These are phyloP conservation scores for Clonostachys rhizophaga DNA, from an alignment of 2,329 filamentous ascomycete genomes.

Conservation along the genomic window DNA sequence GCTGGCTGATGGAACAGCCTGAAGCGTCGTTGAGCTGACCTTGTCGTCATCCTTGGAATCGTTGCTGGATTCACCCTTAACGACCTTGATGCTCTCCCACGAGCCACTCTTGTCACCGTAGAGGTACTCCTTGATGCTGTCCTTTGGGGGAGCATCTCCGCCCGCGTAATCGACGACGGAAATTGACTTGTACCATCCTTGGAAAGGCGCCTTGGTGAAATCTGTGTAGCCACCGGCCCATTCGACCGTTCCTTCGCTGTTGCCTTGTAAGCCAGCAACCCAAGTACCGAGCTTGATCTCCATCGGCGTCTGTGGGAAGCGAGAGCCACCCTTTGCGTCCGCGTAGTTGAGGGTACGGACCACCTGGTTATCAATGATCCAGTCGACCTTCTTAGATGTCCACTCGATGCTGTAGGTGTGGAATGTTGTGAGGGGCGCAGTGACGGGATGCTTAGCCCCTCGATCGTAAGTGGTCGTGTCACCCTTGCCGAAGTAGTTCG, in stretches of 20 bases:
- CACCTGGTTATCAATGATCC: conserved; percentile 57
- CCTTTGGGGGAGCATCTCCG: conserved; percentile 29
- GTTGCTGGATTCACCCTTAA: conserved; percentile 21
- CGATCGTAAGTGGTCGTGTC: conserved; percentile 65
- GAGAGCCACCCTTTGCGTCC: conserved; percentile 52
- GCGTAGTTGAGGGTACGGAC: conserved; percentile 57
- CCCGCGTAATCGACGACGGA: conserved; percentile 49
- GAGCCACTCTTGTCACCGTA: conserved; percentile 45
- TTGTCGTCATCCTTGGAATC: conserved; percentile 4
- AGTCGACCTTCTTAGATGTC: conserved; percentile 58
- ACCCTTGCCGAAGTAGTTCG: conserved; percentile 80
- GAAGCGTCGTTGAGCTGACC: background rate
- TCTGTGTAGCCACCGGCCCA: conserved; percentile 63
- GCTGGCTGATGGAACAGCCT: too few species aligned
- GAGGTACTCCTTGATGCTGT: conserved; percentile 42
- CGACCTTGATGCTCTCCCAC: conserved; percentile 46
- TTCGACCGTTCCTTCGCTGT: conserved; percentile 64
- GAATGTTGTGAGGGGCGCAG: conserved; percentile 46
- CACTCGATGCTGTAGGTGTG: conserved; percentile 69
- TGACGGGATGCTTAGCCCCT: conserved; percentile 56
- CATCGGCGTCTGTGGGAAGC: conserved; percentile 71
- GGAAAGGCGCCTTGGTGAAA: conserved; percentile 46
- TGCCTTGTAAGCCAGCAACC: conserved; percentile 53
- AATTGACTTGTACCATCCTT: conserved; percentile 51
- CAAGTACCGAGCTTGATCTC: conserved; percentile 66